These are phyloP conservation scores for Diaporthe batatas DNA, from an alignment of 2,329 filamentous ascomycete genomes.

Conservation along the genomic window DNA sequence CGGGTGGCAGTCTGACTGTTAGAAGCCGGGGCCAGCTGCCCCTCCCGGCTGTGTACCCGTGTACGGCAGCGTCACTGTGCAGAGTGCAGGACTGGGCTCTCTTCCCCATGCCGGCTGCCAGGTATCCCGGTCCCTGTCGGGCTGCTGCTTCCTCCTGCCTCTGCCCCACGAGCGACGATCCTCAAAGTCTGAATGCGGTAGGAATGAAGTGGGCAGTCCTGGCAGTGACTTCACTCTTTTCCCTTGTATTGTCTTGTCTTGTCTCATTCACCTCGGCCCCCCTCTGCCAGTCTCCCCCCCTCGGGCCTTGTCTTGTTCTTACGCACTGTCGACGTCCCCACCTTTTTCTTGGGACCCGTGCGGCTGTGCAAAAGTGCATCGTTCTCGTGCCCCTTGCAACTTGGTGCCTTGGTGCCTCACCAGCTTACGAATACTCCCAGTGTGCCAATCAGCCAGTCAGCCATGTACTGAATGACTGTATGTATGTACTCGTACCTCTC, in stretches of 20 bases:
- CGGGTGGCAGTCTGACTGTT: not conserved
- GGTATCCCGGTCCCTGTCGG: constrained; percentile 20
- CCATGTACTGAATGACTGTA: no score
- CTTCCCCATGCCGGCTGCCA: constrained; percentile 12
- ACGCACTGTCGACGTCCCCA: constrained; percentile 14
- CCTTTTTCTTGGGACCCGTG: constrained; percentile 16
- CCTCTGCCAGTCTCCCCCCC: not conserved
- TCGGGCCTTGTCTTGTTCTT: not conserved
- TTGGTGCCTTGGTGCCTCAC: no score
- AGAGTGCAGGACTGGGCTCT: not conserved
- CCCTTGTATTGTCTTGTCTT: constrained; percentile 18
- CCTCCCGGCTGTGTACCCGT: not conserved
- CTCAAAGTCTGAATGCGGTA: constrained; percentile 26
- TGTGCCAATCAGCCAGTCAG: not conserved
- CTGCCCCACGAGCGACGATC: constrained; percentile 33
- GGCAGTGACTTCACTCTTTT: constrained; percentile 19
- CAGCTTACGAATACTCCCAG: not conserved
- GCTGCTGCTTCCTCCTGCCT: constrained; percentile 5
- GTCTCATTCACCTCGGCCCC: constrained; percentile 26
- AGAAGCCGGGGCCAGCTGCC: not conserved
- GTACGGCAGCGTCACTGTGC: not conserved
- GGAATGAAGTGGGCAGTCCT: constrained; percentile 13
- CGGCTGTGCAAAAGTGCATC: constrained; percentile 31
- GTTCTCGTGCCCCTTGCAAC: constrained; percentile 8
- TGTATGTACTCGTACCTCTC: not conserved